These are phyloP conservation scores for Lactarius hengduanensis DNA, from an alignment of 768 basidiomycete genomes.

Conservation along the genomic window DNA sequence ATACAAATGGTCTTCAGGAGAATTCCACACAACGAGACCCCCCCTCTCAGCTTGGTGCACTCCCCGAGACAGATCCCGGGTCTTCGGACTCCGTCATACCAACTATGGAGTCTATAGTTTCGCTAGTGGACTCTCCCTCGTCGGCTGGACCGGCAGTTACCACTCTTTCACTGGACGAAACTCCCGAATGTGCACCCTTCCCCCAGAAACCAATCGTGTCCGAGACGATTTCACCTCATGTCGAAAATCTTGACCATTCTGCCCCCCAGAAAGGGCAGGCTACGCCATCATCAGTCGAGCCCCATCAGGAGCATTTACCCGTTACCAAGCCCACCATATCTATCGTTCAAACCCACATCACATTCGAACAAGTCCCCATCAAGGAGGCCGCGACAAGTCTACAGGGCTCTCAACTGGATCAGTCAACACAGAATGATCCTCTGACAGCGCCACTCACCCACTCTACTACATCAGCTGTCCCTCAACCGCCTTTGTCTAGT, in stretches of 20 bases:
- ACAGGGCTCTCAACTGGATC: conserved; percentile 4
- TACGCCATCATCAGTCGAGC: conserved; percentile 5
- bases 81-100: conserved; percentile 1
- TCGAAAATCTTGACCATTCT: conserved; percentile 1
- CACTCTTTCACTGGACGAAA: not conserved
- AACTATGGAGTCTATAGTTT: not conserved
- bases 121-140: not conserved
- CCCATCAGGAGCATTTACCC: conserved; percentile 4
- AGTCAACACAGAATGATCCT: conserved; percentile 7
- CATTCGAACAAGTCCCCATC: conserved; percentile 8
- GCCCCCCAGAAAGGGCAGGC: not conserved
- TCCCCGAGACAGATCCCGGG: not conserved
- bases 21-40: not conserved
- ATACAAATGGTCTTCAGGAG: not conserved
- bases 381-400: not conserved
- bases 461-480: conserved; percentile 7
- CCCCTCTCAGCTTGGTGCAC: not conserved
- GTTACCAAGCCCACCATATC: conserved; percentile 1
- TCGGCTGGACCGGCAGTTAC: conserved; percentile 3
- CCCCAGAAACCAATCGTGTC: not conserved
- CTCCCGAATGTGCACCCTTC: not conserved
- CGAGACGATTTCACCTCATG: not conserved
- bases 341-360: conserved; percentile 8
- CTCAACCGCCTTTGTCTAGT: not conserved
- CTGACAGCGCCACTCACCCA: not conserved